Conservation (phyloP, 2,329 filamentous ascomycete genomes). For the Albifimbria verrucaria region DNA sequence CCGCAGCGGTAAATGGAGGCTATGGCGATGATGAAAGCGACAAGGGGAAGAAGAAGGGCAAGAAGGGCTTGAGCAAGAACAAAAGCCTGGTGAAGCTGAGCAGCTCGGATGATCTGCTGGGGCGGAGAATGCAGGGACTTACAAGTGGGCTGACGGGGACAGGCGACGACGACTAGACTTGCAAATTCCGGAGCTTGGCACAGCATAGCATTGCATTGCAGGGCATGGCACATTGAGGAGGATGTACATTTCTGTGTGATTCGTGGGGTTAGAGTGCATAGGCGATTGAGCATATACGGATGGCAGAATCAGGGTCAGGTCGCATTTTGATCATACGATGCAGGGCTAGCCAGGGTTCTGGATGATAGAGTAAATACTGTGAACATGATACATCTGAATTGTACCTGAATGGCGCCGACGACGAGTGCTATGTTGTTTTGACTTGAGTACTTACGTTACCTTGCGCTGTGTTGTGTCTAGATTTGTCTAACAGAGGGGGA, state of each 20-base stretch:
- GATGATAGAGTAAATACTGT: too few relatives aligned
- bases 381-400: too few relatives aligned
- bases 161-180: slow-evolving; percentile 35
- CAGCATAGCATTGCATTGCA: neutral
- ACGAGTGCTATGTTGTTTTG: too few relatives aligned
- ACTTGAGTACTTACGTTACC: too few relatives aligned
- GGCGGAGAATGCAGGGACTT: slow-evolving; percentile 56
- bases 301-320: neutral
- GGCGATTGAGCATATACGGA: too few relatives aligned
- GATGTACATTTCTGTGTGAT: neutral
- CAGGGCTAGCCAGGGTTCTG: too few relatives aligned
- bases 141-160: slow-evolving; percentile 50
- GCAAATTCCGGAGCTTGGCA: neutral
- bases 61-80: slow-evolving; percentile 33
- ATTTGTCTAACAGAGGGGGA: too few relatives aligned
- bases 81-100: slow-evolving; percentile 51
- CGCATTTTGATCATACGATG: neutral
- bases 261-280: neutral
- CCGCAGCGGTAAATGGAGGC: slow-evolving; percentile 20
- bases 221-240: neutral
- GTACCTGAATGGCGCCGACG: too few relatives aligned
- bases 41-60: slow-evolving; percentile 20
- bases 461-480: too few relatives aligned
- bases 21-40: slow-evolving; percentile 19
- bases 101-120: slow-evolving; percentile 56